Evolutionary conservation across 495 filamentous ascomycete genomes (phyloP).

Genomic region (Poronia punctata): DNA sequence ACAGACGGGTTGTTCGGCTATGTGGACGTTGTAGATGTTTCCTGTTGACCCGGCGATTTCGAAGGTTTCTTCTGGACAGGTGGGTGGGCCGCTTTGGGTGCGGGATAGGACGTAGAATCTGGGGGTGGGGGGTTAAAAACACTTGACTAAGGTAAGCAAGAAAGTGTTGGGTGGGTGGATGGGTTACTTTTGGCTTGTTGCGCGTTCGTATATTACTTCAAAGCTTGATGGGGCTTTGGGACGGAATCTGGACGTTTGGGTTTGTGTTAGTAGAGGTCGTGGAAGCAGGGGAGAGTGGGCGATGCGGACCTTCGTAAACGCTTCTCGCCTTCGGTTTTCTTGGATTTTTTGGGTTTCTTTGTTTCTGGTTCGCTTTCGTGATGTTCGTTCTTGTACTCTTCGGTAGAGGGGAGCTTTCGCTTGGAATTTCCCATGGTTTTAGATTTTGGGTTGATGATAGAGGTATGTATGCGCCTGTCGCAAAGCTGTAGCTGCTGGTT

Average conservation of each 20-base stretch:
- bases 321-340: slow-evolving; percentile 11
- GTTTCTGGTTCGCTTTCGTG: not conserved
- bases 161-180: not conserved
- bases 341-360: slow-evolving; percentile 1
- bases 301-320: slow-evolving; percentile 14
- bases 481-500: not conserved
- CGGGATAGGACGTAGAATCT: slow-evolving; percentile 36
- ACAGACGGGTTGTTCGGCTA: slow-evolving; percentile 54
- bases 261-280: not conserved
- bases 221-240: slow-evolving; percentile 27
- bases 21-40: slow-evolving; percentile 58
- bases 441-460: not conserved
- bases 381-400: not conserved
- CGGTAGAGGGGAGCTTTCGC: slow-evolving; percentile 9
- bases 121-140: not conserved
- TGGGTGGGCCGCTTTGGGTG: slow-evolving; percentile 17
- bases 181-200: slow-evolving; percentile 33
- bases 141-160: not conserved
- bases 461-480: too few relatives aligned
- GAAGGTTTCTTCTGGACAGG: slow-evolving; percentile 42
- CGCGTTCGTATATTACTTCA: slow-evolving; percentile 29
- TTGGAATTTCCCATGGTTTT: slow-evolving; percentile 1
- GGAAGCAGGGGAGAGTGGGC: slow-evolving; percentile 1
- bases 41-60: slow-evolving; percentile 68
- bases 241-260: too few relatives aligned